A percentile compares a stretch with the other conserved stretches of the same genome.
Conservation (phyloP, 129 eudicot species). For the Tanacetum coccineum region DNA sequence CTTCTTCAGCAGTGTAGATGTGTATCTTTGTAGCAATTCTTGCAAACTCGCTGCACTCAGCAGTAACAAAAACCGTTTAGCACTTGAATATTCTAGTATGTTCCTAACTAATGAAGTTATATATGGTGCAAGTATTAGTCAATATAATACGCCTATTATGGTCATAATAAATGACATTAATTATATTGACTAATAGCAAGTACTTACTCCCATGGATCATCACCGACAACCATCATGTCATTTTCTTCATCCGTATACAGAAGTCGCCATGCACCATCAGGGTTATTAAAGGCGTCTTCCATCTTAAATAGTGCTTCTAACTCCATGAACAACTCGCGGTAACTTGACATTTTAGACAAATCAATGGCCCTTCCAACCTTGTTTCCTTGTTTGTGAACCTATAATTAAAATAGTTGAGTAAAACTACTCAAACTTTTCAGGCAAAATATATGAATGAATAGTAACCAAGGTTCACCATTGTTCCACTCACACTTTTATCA, state of each 20-base stretch:
- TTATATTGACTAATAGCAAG: too few species aligned
- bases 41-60: slow-evolving; percentile 68
- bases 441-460: too few species aligned
- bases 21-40: slow-evolving; percentile 75
- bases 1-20: slow-evolving; percentile 87
- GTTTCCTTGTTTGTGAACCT: slow-evolving; percentile 98
- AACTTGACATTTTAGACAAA: slow-evolving; percentile 62
- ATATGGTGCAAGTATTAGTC: not conserved
- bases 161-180: too few species aligned
- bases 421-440: not conserved
- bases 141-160: too few species aligned
- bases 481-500: too few species aligned
- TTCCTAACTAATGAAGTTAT: slow-evolving; percentile 7
- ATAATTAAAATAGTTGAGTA: slow-evolving; percentile 16
- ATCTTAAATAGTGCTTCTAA: slow-evolving; percentile 70
- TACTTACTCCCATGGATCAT: slow-evolving; percentile 92
- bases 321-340: slow-evolving; percentile 68
- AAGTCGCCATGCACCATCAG: slow-evolving; percentile 69
- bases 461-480: too few species aligned
- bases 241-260: slow-evolving; percentile 85
- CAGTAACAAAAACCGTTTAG: slow-evolving; percentile 15
- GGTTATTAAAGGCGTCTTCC: slow-evolving; percentile 70
- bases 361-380: slow-evolving; percentile 92
- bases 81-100: not conserved
- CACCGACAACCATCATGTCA: slow-evolving; percentile 96